These are phyloP conservation scores for Anastatica hierochuntica DNA, from an alignment of 345 rosid species.

Conservation along the genomic window DNA sequence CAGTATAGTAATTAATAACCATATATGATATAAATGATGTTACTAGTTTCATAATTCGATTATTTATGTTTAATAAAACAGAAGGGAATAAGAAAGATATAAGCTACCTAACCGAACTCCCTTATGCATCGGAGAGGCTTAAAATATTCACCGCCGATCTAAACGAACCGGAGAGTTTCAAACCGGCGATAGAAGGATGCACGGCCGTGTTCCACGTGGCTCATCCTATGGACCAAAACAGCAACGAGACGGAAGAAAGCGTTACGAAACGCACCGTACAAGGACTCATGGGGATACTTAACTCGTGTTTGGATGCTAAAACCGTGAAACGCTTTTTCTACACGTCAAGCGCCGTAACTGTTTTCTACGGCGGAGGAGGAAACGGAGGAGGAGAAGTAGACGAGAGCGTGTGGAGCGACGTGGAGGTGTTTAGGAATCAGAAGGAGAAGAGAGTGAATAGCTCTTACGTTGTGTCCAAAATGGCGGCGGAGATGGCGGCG, in stretches of 20 bases:
- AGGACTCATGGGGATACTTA: conserved; percentile 44
- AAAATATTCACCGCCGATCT: conserved; percentile 44
- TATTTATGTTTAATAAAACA: conserved; percentile 22
- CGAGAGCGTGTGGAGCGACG: conserved; percentile 26
- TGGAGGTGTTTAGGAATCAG: conserved; percentile 23
- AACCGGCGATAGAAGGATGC: conserved; percentile 49
- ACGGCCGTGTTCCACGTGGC: conserved; percentile 53
- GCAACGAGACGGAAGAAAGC: conserved; percentile 36
- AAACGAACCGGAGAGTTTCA: conserved; percentile 37
- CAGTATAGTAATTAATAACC: conserved; percentile 8
- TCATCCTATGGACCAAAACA: conserved; percentile 31
- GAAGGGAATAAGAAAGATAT: conserved; percentile 38
- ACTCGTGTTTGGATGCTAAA: conserved; percentile 38
- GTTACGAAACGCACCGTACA: conserved; percentile 37
- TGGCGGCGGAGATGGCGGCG: conserved; percentile 32
- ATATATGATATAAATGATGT: conserved; percentile 5
- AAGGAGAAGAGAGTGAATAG: conserved; percentile 22
- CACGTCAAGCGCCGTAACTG: conserved; percentile 43
- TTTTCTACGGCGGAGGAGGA: conserved; percentile 17
- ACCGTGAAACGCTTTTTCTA: conserved; percentile 54
- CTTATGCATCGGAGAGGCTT: conserved; percentile 46
- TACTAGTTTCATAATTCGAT: neutral
- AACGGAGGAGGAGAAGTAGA: conserved; percentile 19
- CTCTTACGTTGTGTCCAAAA: conserved; percentile 31
- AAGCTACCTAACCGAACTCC: conserved; percentile 45